Conservation (phyloP, 352 stramenopile species). For the Globisporangium sylvaticum region DNA sequence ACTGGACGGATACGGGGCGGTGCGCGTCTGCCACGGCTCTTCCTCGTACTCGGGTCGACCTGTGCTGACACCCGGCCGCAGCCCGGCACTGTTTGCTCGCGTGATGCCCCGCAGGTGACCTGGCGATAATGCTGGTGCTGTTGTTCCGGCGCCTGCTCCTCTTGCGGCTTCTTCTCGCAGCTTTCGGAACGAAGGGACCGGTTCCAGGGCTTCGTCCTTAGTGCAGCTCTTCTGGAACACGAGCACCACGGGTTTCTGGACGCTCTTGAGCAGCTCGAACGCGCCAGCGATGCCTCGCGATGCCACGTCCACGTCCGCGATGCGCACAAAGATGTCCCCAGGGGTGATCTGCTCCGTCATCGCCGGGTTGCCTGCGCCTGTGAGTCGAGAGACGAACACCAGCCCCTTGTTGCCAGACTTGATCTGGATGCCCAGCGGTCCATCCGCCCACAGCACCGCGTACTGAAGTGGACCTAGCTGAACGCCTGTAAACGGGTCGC, state of each 20-base stretch:
- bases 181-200: constrained; percentile 57
- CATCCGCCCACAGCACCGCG: constrained; percentile 68
- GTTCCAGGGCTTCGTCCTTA: constrained; percentile 11
- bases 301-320: constrained; percentile 68
- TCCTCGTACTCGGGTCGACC: neutral
- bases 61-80: neutral
- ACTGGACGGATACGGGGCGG: constrained; percentile 8
- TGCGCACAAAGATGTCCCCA: constrained; percentile 73
- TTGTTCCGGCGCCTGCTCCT: neutral
- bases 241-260: constrained; percentile 76
- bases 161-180: constrained; percentile 38
- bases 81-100: constrained; percentile 24
- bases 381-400: constrained; percentile 76
- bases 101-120: constrained; percentile 19
- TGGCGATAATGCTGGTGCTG: constrained; percentile 20
- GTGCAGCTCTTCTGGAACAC: constrained; percentile 59
- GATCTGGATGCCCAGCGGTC: constrained; percentile 80
- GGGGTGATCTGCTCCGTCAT: constrained; percentile 51
- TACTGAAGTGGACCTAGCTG: constrained; percentile 46
- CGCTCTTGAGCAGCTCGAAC: constrained; percentile 73
- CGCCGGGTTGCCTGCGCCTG: constrained; percentile 46
- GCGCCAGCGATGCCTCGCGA: constrained; percentile 64
- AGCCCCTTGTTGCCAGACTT: constrained; percentile 54
- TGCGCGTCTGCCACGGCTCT: constrained; percentile 18
- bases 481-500: neutral